Base-by-base conservation (phyloP, 179 eudicot species). In the Sideroxylon spinosum region DNA sequence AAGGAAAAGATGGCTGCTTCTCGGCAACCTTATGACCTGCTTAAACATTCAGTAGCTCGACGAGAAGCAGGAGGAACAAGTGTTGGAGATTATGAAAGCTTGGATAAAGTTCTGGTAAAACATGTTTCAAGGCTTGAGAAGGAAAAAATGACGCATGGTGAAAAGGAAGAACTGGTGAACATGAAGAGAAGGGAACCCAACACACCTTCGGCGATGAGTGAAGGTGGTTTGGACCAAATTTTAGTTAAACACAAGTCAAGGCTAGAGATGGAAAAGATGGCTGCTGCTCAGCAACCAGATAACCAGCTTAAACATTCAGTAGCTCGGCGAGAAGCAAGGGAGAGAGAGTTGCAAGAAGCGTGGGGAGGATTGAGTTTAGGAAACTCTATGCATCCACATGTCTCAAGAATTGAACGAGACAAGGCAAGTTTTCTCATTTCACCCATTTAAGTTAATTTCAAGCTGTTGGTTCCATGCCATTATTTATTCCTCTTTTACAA, bases 331-430 rank as follows among this genome's bases (percentile, higher is more conserved):
- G 87, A 90, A 84, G 90, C 91, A 46, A 85, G 97, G 87, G 92
- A 90, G 80, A 89, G 80, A 79, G 93, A 91, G 88, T 56, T 90
- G 81, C 88, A 87, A 67, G 89, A 89, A 79, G 87, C 85, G 8
- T 91, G 97, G 97, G 97, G 93, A 79, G 97, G 97, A 70, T 77
- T 90, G 68, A 83, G 87, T 63, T 82, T 91, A 74, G 90, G 92
- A 61, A 81, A 86, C 77, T 88, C 93, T 23, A 79, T 89, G 60
- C 84, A 80, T 53, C 97, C 93, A n/a, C 92, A 87, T 71, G 68
- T 85, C 81, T 90, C 96, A 12, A 88, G 88, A 80, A 88, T 89
- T 19, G 83, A 92, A 85, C 87, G 90, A 72, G 93, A 92, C 14
- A 92, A 91, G 92, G 95, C 80, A 87, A 85, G 89, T 83, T 17